A percentile compares a stretch with the other conserved stretches of the same genome.
Conservation (phyloP, 441 rosid species). For the Sinapis alba region DNA sequence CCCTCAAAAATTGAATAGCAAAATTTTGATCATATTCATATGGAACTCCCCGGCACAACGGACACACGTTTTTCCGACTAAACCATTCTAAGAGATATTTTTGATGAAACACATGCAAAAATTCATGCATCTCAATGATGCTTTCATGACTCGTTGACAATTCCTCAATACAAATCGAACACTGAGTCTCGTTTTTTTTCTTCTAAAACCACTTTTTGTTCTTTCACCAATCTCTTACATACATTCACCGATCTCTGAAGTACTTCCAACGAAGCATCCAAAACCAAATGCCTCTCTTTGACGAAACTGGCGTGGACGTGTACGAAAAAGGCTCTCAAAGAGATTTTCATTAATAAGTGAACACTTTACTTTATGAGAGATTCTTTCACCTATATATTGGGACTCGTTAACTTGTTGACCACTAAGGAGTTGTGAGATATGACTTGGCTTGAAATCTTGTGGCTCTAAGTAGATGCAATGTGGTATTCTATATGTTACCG, state of each 20-base stretch:
- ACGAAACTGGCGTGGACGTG: background rate
- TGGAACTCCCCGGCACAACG: too few relatives aligned
- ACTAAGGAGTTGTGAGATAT: constrained; percentile 8
- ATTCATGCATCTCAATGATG: too few relatives aligned
- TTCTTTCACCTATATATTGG: background rate
- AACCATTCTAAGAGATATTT: too few relatives aligned
- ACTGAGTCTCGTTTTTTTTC: background rate
- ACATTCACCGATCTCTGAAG: background rate
- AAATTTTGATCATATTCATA: too few relatives aligned
- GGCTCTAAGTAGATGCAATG: too few relatives aligned
- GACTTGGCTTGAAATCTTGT: too few relatives aligned
- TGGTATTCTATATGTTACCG: too few relatives aligned
- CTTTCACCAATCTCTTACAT: constrained; percentile 3
- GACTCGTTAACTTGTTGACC: background rate
- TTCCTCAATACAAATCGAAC: constrained; percentile 20
- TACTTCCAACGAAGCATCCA: background rate
- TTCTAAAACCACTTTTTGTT: background rate
- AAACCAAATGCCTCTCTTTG: background rate
- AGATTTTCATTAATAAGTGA: background rate
- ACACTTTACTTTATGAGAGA: background rate
- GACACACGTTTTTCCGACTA: too few relatives aligned
- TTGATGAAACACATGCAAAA: too few relatives aligned
- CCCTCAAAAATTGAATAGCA: too few relatives aligned
- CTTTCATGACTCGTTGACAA: too few relatives aligned
- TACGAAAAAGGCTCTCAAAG: background rate